Conservation (phyloP, 1,284 basidiomycete genomes). For the Tetrapyrgos nigripes region DNA sequence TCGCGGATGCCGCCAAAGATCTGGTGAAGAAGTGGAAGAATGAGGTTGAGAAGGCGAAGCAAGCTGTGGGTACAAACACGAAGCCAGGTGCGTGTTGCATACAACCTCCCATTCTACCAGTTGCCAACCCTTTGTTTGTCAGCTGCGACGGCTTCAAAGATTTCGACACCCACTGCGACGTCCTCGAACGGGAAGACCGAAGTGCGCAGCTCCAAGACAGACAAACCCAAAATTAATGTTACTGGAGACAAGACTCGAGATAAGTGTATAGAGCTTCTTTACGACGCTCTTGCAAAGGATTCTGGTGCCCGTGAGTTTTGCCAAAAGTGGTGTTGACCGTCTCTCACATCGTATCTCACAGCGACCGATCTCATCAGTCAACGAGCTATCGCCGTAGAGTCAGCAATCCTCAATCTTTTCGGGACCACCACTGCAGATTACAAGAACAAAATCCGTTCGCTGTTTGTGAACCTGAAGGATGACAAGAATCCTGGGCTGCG, state of each 20-base stretch:
- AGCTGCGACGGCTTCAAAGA: no score
- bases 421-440: slow-evolving; percentile 59
- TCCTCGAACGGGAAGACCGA: slow-evolving; percentile 40
- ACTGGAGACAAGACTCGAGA: slow-evolving; percentile 82
- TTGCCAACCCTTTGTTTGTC: no score
- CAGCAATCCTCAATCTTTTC: slow-evolving; percentile 56
- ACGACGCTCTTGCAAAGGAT: slow-evolving; percentile 88
- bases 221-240: slow-evolving; percentile 65
- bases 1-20: slow-evolving; percentile 89
- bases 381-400: slow-evolving; percentile 68
- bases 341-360: slow-evolving; percentile 31
- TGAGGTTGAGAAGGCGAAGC: slow-evolving; percentile 80
- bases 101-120: no score
- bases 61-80: slow-evolving; percentile 31
- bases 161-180: slow-evolving; percentile 41
- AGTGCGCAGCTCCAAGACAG: slow-evolving; percentile 68
- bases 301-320: slow-evolving; percentile 80
- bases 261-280: slow-evolving; percentile 90
- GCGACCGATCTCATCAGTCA: slow-evolving; percentile 67
- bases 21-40: slow-evolving; percentile 93
- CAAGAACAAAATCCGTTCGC: slow-evolving; percentile 85
- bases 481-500: slow-evolving; percentile 91
- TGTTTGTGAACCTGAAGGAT: slow-evolving; percentile 94
- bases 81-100: slow-evolving; percentile 39
- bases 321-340: background rate